phyloP scores from a whole-genome alignment of 345 rosid species.

The Litchi chinensis region DNA sequence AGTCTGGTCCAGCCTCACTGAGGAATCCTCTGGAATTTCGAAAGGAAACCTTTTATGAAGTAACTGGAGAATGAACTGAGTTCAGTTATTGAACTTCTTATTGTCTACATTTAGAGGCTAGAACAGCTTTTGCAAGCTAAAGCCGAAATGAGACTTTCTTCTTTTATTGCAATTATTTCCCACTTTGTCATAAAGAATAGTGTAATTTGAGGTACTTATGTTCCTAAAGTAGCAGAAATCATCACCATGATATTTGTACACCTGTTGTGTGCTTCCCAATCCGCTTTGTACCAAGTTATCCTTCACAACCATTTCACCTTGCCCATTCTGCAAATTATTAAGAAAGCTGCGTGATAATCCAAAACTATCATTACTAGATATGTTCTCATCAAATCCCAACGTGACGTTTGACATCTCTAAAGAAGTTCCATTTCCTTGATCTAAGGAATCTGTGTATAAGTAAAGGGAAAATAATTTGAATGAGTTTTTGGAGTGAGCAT shows the following conservation, averaged over 20 bases:
- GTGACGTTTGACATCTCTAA: conserved; percentile 44
- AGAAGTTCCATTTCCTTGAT: conserved; percentile 42
- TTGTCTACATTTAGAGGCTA: conserved; percentile 19
- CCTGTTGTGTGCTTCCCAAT: conserved; percentile 55
- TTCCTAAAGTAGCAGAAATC: conserved; percentile 69
- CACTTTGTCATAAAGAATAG: conserved; percentile 51
- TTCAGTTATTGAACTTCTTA: not conserved
- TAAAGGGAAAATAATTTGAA: conserved; percentile 49
- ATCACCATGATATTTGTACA: conserved; percentile 50
- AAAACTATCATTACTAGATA: conserved; percentile 24
- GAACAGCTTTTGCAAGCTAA: conserved; percentile 13
- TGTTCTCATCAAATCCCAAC: conserved; percentile 63
- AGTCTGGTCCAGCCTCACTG: conserved; percentile 3
- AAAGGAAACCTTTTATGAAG: not conserved
- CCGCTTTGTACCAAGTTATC: conserved; percentile 55
- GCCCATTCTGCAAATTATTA: conserved; percentile 59
- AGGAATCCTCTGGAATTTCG: conserved; percentile 13
- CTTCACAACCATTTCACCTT: conserved; percentile 51
- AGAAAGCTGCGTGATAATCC: conserved; percentile 37
- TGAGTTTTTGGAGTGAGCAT: conserved; percentile 33
- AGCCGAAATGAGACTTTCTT: conserved; percentile 11
- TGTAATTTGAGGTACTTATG: conserved; percentile 71
- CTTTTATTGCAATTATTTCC: conserved; percentile 32
- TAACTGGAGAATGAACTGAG: not conserved
- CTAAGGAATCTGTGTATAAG: conserved; percentile 35